Evolutionary conservation across 768 basidiomycete genomes (phyloP).

Genomic region (Steccherinum ochraceum): DNA sequence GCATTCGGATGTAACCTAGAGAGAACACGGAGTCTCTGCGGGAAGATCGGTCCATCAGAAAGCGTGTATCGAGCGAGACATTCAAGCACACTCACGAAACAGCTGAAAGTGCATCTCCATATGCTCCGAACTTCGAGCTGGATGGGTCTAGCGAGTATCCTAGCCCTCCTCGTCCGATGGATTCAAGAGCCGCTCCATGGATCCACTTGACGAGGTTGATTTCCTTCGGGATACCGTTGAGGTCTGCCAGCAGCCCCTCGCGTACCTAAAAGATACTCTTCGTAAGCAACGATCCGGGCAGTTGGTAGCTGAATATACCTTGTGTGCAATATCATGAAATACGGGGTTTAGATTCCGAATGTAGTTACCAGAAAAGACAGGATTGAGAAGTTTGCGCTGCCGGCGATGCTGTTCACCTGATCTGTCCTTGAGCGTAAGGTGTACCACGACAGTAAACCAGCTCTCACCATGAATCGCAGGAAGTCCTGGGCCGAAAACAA

Average conservation of each 20-base stretch:
- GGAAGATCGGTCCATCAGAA: background rate
- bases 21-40: background rate
- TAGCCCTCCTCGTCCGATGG: constrained; percentile 14
- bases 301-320: background rate
- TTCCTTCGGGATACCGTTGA: constrained; percentile 1
- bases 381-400: constrained; percentile 25
- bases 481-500: background rate
- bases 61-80: too few species aligned
- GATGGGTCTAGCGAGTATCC: constrained; percentile 29
- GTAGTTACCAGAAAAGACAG: too few species aligned
- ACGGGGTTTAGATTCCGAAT: constrained; percentile 12
- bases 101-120: constrained; percentile 23
- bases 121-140: constrained; percentile 19
- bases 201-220: constrained; percentile 13
- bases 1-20: background rate
- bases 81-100: constrained; percentile 29
- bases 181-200: constrained; percentile 10
- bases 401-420: constrained; percentile 22
- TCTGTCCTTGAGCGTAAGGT: background rate
- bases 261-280: background rate
- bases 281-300: background rate
- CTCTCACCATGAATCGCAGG: background rate
- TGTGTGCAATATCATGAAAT: background rate
- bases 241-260: background rate
- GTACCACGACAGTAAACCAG: background rate